Evolutionary conservation across 2,329 filamentous ascomycete genomes (phyloP).

Genomic region (Emmonsia crescens): DNA sequence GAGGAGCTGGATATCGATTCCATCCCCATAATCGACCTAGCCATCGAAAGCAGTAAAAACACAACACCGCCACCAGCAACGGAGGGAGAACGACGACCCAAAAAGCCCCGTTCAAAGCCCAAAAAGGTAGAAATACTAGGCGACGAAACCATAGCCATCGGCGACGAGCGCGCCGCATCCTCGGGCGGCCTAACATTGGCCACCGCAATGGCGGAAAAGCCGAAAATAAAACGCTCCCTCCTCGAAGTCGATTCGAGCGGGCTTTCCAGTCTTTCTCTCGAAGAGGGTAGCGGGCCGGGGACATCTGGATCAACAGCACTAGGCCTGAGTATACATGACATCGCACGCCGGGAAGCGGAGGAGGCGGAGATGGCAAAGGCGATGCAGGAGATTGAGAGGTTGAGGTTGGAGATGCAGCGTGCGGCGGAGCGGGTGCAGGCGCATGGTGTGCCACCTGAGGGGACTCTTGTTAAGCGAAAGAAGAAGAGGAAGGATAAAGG

Average conservation of each 20-base stretch:
- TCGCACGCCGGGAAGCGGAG: conserved; percentile 60
- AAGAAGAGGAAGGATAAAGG: conserved; percentile 41
- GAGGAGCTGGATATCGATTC: conserved; percentile 80
- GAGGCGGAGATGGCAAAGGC: conserved; percentile 83
- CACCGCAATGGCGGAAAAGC: conserved; percentile 17
- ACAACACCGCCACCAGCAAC: background rate
- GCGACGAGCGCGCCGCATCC: conserved; percentile 37
- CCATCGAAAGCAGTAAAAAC: conserved; percentile 50
- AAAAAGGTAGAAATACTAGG: conserved; percentile 57
- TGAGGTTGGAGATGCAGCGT: conserved; percentile 70
- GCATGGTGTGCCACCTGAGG: conserved; percentile 37
- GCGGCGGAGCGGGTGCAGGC: conserved; percentile 36
- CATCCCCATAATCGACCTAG: conserved; percentile 90
- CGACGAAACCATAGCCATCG: conserved; percentile 58
- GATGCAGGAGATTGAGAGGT: conserved; percentile 75
- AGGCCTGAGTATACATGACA: conserved; percentile 36
- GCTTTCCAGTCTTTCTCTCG: conserved; percentile 61
- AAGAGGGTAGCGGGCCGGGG: conserved; percentile 33
- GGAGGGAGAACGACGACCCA: conserved; percentile 15
- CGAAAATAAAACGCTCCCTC: conserved; percentile 50
- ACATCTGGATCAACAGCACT: conserved; percentile 9
- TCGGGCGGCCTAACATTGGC: conserved; percentile 42
- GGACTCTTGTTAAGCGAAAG: conserved; percentile 42
- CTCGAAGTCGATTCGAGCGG: conserved; percentile 81
- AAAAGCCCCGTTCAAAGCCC: conserved; percentile 33